Conservation (phyloP, 2,329 filamentous ascomycete genomes). For the Beauveria australis region DNA sequence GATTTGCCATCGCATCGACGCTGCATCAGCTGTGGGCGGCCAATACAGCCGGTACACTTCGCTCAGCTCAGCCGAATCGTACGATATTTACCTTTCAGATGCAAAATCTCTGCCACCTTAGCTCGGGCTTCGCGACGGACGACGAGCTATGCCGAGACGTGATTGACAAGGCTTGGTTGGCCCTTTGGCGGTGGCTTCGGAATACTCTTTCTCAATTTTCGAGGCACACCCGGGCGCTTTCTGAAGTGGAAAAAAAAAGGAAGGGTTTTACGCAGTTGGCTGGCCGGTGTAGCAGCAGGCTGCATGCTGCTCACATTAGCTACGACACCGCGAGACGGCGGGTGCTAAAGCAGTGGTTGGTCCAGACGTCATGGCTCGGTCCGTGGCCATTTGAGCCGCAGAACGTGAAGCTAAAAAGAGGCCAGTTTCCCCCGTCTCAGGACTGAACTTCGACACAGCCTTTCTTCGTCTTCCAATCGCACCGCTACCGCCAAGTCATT, state of each 20-base stretch:
- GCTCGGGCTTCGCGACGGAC: not conserved
- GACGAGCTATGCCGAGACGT: not conserved
- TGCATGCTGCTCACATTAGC: not conserved
- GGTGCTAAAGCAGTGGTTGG: not conserved
- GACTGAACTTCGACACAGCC: not conserved
- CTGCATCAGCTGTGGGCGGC: not conserved
- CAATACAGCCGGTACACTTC: not conserved
- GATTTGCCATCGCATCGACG: slow-evolving; percentile 1
- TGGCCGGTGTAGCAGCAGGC: not conserved
- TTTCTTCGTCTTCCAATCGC: not conserved
- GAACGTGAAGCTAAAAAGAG: not conserved
- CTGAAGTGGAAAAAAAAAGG: not conserved
- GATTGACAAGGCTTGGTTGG: not conserved
- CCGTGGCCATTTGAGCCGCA: not conserved
- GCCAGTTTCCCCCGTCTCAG: not conserved
- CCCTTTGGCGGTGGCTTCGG: not conserved
- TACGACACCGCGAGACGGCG: not conserved
- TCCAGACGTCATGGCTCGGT: not conserved
- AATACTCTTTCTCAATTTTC: not conserved
- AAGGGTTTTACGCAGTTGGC: not conserved
- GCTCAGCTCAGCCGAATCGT: not conserved
- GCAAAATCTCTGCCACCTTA: not conserved
- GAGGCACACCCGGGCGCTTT: not conserved
- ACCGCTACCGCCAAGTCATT: not conserved
- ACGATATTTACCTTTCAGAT: not conserved